A percentile compares a stretch with the other conserved stretches of the same genome.
Evolutionary conservation across 306 rosid genomes (phyloP).

Genomic region (Rubus parviflorus): DNA sequence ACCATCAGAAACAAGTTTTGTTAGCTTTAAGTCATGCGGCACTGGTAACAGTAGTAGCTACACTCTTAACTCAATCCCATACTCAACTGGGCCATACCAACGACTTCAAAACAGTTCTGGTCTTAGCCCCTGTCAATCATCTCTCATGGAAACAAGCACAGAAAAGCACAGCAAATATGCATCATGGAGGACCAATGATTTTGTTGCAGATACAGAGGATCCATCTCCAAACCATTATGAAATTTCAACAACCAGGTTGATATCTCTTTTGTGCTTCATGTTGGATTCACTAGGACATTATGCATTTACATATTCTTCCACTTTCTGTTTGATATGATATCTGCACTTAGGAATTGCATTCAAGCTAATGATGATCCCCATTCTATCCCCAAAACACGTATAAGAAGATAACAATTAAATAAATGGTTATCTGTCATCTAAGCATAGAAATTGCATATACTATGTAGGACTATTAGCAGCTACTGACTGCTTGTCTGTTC

Average conservation of each 20-base stretch:
- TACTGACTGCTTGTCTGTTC: conserved; percentile 30
- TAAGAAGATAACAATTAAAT: background rate
- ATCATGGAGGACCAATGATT: conserved; percentile 47
- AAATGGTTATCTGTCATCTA: background rate
- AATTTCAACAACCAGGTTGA: conserved; percentile 53
- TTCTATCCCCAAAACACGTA: background rate
- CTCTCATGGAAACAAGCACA: conserved; percentile 42
- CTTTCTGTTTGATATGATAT: conserved; percentile 15
- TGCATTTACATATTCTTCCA: conserved; percentile 17
- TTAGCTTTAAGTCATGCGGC: conserved; percentile 60
- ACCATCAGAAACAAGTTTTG: conserved; percentile 56
- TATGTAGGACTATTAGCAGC: conserved; percentile 10
- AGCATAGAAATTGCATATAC: background rate
- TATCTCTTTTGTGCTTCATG: conserved; percentile 16
- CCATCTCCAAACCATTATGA: conserved; percentile 37
- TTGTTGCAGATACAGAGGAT: conserved; percentile 42
- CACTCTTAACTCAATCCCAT: conserved; percentile 58
- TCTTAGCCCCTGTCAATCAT: conserved; percentile 45
- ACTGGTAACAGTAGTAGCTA: conserved; percentile 66
- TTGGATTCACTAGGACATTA: conserved; percentile 15
- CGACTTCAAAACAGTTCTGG: conserved; percentile 45
- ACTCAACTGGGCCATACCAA: conserved; percentile 53
- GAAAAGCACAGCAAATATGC: conserved; percentile 42
- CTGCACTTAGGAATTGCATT: conserved; percentile 1
- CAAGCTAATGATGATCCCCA: background rate